Base-by-base conservation (phyloP, 306 rosid genomes). In the Vigna radiata region DNA sequence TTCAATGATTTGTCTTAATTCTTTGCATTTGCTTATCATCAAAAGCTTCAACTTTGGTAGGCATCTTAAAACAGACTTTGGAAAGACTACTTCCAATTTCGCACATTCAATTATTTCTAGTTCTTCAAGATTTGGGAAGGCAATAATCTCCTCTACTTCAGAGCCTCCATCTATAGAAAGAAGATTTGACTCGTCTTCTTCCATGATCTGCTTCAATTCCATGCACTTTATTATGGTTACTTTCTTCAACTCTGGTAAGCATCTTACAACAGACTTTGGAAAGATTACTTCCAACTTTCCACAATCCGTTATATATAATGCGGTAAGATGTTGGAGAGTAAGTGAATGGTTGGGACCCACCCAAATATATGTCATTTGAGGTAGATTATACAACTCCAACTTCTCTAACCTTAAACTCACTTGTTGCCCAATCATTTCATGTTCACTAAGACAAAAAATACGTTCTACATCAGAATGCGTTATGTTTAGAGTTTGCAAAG, bases 131-230 rank as follows among this genome's bases (percentile, higher is more conserved):
- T 50, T 0, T 50, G 17, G 10, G 21, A 50, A 19, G 56, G 10
- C 1, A 50, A 50, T 8, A 21, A 19, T 19, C 21, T 19, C 21
- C 21, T 19, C 21, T 19, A 19, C 21, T 19, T 19, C 21, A 19
- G 21, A 19, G 21, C 21, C 21, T 19, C 21, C 21, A 19, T 19
- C 21, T 19, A 19, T 19, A 19, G 21, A 19, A 19, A 19, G 21
- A 19, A 19, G 21, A 19, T 19, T 19, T 19, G 21, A 19, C 21
- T 19, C 1, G 21, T 19, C 21, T 19, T 19, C 21, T 19, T 19
- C 21, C 21, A 19, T 19, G 21, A 19, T 14, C 5, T 77, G 68
- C 67, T 77, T 76, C 7, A 82, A 72, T 49, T 55, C 25, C 10
- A 29, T 0, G 14, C 82, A 78, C 0, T 10, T 2, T 1, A 0